These are phyloP conservation scores for Phlyctochytrium bullatum DNA, from an alignment of 192 early-diverging fungal genomes.

Conservation along the genomic window DNA sequence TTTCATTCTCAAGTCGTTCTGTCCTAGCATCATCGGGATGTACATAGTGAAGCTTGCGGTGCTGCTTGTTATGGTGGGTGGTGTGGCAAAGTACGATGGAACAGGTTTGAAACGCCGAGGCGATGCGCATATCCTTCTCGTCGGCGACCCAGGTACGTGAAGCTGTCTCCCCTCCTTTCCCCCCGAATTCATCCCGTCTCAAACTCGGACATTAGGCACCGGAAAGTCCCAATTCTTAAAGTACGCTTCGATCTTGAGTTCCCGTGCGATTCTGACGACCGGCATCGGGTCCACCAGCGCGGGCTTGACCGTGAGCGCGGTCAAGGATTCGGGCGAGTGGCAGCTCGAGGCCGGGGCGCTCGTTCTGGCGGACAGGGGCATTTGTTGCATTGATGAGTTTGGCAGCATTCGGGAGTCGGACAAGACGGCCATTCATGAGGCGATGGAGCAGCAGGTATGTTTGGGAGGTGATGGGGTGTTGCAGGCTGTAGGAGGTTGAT, in stretches of 20 bases:
- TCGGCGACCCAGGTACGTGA: constrained; percentile 71
- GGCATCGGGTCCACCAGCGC: constrained; percentile 74
- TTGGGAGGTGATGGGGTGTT: constrained; percentile 1
- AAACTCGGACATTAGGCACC: constrained; percentile 37
- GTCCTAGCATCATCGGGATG: constrained; percentile 69
- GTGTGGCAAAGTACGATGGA: constrained; percentile 55
- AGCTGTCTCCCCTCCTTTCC: not conserved
- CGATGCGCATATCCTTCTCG: constrained; percentile 69
- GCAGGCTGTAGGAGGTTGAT: not conserved
- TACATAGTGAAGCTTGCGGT: constrained; percentile 70
- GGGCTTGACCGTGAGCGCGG: constrained; percentile 73
- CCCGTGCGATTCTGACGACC: constrained; percentile 71
- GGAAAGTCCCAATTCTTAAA: constrained; percentile 81
- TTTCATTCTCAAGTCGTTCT: constrained; percentile 57
- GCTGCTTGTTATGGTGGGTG: constrained; percentile 67
- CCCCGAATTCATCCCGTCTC: not conserved
- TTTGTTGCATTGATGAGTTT: constrained; percentile 87
- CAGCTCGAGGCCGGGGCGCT: constrained; percentile 78
- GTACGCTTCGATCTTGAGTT: constrained; percentile 61
- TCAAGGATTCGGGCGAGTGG: constrained; percentile 73
- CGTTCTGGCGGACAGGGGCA: constrained; percentile 72
- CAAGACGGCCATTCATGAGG: constrained; percentile 73
- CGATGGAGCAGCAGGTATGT: constrained; percentile 76
- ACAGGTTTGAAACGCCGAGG: constrained; percentile 60
- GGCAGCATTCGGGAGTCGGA: constrained; percentile 71